Conservation (phyloP, 306 rosid genomes). For the Vigna angularis region DNA sequence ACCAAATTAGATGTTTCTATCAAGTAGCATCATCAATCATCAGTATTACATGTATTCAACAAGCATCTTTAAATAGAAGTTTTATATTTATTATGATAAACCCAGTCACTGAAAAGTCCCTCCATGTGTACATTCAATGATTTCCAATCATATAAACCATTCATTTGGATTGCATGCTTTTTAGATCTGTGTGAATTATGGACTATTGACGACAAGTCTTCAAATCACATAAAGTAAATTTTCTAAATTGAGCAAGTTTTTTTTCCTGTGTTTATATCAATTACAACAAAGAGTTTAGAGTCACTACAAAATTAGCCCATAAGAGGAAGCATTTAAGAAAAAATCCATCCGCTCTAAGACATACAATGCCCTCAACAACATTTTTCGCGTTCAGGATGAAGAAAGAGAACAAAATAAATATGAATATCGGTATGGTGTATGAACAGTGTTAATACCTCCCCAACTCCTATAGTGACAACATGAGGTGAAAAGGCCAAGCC, state of each 20-base stretch:
- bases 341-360: not conserved
- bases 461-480: conserved; percentile 77
- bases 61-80: not conserved
- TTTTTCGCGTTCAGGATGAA: not conserved
- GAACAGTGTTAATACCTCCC: conserved; percentile 72
- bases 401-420: conserved; percentile 12
- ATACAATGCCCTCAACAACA: not conserved
- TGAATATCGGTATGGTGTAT: conserved; percentile 1
- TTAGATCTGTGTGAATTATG: not conserved
- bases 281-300: conserved; percentile 17
- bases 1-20: not conserved
- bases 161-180: conserved; percentile 4
- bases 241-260: not conserved
- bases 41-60: conserved; percentile 23
- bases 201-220: conserved; percentile 23
- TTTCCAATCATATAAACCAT: conserved; percentile 29
- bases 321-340: conserved; percentile 19
- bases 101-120: conserved; percentile 15
- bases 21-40: conserved; percentile 7
- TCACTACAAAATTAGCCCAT: conserved; percentile 4
- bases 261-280: not conserved
- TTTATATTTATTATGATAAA: conserved; percentile 30
- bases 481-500: conserved; percentile 97
- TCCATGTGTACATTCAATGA: not conserved
- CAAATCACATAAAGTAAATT: conserved; percentile 23